Conservation (phyloP, 805 yeast genomes). For the Kazachstania psychrophila region DNA sequence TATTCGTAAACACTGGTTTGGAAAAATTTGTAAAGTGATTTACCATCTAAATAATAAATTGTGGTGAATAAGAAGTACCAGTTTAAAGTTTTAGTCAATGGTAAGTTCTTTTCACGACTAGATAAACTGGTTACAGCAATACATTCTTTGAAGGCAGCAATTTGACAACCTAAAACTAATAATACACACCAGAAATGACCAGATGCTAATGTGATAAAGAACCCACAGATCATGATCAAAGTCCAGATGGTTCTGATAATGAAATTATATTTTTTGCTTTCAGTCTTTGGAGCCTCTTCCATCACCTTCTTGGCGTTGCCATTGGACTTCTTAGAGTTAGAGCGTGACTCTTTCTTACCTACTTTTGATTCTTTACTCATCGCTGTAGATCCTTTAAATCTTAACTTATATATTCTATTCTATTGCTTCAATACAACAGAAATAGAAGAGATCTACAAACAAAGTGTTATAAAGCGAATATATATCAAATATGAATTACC, state of each 20-base stretch:
- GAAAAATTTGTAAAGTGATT: slow-evolving; percentile 64
- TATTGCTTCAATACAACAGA: too few relatives aligned
- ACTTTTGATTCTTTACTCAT: too few relatives aligned
- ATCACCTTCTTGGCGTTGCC: neutral
- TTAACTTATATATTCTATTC: too few relatives aligned
- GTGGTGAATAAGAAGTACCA: slow-evolving; percentile 91
- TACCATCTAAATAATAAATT: slow-evolving; percentile 82
- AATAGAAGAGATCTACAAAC: too few relatives aligned
- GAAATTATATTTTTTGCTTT: slow-evolving; percentile 35
- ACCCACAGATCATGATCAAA: slow-evolving; percentile 73
- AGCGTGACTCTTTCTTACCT: too few relatives aligned
- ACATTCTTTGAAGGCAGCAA: slow-evolving; percentile 83
- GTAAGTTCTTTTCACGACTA: slow-evolving; percentile 71
- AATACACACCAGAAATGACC: slow-evolving; percentile 80
- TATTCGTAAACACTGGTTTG: slow-evolving; percentile 32
- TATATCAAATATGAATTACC: too few relatives aligned
- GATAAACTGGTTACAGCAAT: slow-evolving; percentile 76
- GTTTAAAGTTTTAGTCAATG: slow-evolving; percentile 72
- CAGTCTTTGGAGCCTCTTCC: slow-evolving; percentile 8
- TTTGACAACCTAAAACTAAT: slow-evolving; percentile 63
- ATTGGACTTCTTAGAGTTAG: slow-evolving; percentile 1
- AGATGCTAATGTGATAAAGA: slow-evolving; percentile 60
- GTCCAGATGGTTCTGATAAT: slow-evolving; percentile 89
- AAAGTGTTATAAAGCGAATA: too few relatives aligned
- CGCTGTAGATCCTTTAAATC: too few relatives aligned